A percentile compares a stretch with the other conserved stretches of the same genome.
phyloP scores from a whole-genome alignment of 768 basidiomycete species.

The Tricholoma flavovirens region DNA sequence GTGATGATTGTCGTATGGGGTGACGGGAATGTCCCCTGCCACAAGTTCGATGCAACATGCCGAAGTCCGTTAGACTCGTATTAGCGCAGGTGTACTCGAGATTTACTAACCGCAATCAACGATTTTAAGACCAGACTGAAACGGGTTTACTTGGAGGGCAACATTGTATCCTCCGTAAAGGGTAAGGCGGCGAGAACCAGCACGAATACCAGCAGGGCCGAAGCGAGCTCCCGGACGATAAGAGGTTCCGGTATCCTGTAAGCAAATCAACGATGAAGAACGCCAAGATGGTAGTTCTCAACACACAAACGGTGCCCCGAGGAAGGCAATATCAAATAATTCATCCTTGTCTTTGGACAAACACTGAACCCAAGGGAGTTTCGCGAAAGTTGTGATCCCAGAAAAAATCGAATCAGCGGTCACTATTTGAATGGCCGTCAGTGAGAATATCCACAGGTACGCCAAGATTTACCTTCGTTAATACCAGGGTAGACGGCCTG shows the following conservation, averaged over 20 bases:
- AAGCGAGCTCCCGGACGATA: conserved; percentile 84
- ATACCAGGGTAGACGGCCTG: conserved; percentile 29
- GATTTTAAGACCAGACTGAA: conserved; percentile 57
- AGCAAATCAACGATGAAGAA: background rate
- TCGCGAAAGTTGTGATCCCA: conserved; percentile 83
- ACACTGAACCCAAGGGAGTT: conserved; percentile 79
- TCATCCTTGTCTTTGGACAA: conserved; percentile 54
- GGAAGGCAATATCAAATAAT: conserved; percentile 74
- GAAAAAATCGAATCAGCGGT: conserved; percentile 78
- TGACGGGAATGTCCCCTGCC: conserved; percentile 10
- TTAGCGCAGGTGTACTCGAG: conserved; percentile 40
- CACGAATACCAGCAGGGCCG: conserved; percentile 78
- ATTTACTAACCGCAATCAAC: conserved; percentile 79
- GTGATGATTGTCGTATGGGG: conserved; percentile 66
- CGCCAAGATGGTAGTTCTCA: background rate
- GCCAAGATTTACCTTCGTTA: conserved; percentile 50
- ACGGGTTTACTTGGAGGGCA: conserved; percentile 67
- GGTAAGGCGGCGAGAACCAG: conserved; percentile 69
- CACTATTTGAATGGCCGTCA: conserved; percentile 33
- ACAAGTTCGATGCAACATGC: background rate
- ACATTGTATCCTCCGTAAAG: conserved; percentile 78
- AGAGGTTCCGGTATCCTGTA: conserved; percentile 64
- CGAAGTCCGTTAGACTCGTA: background rate
- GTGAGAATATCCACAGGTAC: background rate
- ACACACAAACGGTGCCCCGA: conserved; percentile 73